Conservation (phyloP, 495 filamentous ascomycete genomes). For the Xylaria sp. region DNA sequence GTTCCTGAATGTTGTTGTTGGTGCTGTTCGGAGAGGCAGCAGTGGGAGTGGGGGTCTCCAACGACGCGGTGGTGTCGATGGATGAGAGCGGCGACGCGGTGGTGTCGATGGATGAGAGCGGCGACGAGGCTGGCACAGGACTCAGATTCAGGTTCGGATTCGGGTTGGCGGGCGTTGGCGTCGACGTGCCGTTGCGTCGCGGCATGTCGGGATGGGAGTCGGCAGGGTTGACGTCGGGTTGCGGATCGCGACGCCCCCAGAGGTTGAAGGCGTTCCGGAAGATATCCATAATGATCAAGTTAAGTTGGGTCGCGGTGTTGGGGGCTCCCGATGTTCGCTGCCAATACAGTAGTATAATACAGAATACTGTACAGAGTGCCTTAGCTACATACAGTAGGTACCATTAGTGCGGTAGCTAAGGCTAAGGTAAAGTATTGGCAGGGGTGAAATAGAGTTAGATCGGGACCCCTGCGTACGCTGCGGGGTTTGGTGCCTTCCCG, state of each 20-base stretch:
- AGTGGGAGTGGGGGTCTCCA: constrained; percentile 13
- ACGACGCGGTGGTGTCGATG: constrained; percentile 13
- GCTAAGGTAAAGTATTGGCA: background rate
- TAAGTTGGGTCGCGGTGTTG: background rate
- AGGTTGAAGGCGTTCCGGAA: constrained; percentile 1
- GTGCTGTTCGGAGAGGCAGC: background rate
- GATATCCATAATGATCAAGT: background rate
- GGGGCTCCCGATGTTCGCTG: background rate
- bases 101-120: constrained; percentile 22
- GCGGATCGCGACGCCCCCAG: constrained; percentile 17
- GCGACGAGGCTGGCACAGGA: constrained; percentile 8
- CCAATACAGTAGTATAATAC: too few relatives aligned
- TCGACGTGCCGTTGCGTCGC: constrained; percentile 1
- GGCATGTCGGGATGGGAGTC: constrained; percentile 13
- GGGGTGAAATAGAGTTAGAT: background rate
- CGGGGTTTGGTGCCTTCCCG: background rate
- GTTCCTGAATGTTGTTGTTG: background rate
- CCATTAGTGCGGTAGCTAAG: too few relatives aligned
- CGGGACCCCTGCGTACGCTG: constrained; percentile 3
- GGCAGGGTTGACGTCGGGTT: background rate
- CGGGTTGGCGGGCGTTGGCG: background rate
- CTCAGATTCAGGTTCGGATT: background rate
- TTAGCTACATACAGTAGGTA: background rate
- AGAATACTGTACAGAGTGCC: too few relatives aligned
- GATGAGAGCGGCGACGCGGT: constrained; percentile 27